phyloP scores from a whole-genome alignment of 192 early-diverging fungal species.

The Kickxella alabastrina region DNA sequence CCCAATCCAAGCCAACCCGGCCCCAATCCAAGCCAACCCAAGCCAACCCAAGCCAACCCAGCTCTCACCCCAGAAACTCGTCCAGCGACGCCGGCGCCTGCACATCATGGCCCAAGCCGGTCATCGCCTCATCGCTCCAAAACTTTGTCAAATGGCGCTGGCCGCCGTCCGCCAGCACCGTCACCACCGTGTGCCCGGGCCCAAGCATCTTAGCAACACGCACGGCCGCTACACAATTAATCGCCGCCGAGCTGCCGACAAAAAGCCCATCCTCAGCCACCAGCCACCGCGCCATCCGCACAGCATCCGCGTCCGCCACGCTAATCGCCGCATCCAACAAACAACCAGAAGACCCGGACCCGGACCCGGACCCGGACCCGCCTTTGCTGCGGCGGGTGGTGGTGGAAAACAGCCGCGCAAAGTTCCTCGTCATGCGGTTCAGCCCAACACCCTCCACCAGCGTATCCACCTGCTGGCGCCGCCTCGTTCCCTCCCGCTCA shows the following conservation, averaged over 20 bases:
- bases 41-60: too few species aligned
- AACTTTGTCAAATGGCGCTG: conserved; percentile 94
- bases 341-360: conserved; percentile 3
- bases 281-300: conserved; percentile 84
- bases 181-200: conserved; percentile 89
- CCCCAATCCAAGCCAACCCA: too few species aligned
- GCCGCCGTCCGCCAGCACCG: conserved; percentile 86
- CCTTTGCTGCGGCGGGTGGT: too few species aligned
- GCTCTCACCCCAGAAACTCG: conserved; percentile 6
- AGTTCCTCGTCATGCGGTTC: conserved; percentile 89
- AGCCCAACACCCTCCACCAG: conserved; percentile 96
- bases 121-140: conserved; percentile 59
- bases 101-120: conserved; percentile 10
- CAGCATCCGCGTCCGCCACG: conserved; percentile 84
- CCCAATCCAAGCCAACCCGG: too few species aligned
- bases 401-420: conserved; percentile 40
- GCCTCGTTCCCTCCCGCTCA: conserved; percentile 85
- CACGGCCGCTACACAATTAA: conserved; percentile 90
- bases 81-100: conserved; percentile 18
- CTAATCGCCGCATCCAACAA: conserved; percentile 76
- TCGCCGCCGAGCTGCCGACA: conserved; percentile 82
- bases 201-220: conserved; percentile 72
- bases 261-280: conserved; percentile 68
- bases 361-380: background rate
- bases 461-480: conserved; percentile 95